phyloP scores from a whole-genome alignment of 495 filamentous ascomycete species.

The Aspergillus kassunensis region DNA sequence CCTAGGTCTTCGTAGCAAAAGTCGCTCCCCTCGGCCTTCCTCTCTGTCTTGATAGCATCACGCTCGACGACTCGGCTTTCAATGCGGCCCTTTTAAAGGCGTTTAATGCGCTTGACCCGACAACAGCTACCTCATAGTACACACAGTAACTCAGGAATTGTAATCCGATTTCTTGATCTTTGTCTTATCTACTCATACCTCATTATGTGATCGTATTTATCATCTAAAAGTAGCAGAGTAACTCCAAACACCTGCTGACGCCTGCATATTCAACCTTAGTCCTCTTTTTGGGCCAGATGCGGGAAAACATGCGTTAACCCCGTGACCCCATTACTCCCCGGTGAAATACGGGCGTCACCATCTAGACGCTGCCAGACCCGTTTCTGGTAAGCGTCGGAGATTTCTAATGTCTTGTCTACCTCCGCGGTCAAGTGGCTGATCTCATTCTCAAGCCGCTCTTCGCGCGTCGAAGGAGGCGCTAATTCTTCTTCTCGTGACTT shows the following conservation, averaged over 20 bases:
- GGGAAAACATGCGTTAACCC: conserved; percentile 44
- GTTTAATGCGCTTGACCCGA: background rate
- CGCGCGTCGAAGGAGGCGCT: conserved; percentile 35
- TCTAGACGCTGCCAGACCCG: conserved; percentile 38
- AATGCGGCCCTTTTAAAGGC: background rate
- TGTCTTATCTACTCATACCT: conserved; percentile 4
- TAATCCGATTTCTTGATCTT: background rate
- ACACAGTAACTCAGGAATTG: background rate
- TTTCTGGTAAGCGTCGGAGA: conserved; percentile 44
- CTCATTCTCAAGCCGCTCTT: conserved; percentile 53
- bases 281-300: conserved; percentile 29
- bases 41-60: conserved; percentile 1
- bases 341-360: background rate
- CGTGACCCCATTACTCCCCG: conserved; percentile 3
- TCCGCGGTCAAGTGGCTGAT: conserved; percentile 51
- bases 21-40: background rate
- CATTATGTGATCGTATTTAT: background rate
- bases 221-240: background rate
- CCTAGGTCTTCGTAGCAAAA: background rate
- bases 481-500: conserved; percentile 31
- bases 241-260: background rate
- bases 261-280: background rate
- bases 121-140: background rate
- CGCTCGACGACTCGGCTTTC: background rate
- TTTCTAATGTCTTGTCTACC: conserved; percentile 46